Base-by-base conservation (phyloP, 192 early-diverging fungal genomes). In the Backusella luteola region DNA sequence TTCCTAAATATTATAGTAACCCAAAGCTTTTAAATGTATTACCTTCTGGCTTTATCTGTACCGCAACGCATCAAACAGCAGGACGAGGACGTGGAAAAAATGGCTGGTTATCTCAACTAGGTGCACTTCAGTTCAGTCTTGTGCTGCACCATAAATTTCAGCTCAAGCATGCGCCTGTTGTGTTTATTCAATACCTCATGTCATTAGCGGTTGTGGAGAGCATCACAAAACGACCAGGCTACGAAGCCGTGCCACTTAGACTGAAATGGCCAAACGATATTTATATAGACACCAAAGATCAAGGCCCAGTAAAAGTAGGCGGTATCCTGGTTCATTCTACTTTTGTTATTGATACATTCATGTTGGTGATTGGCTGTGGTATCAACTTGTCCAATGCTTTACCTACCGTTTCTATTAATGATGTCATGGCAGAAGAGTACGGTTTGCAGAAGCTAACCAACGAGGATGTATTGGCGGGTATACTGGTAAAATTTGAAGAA, bases 251-350 rank as follows among this genome's bases (percentile, higher is more conserved):
- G 17, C 94, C 95, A 0, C 79, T 99, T 71, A 87, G 88, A 49
- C 82, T 99, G 59, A 99, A 99, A 83, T 99, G 98, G 98, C 98
- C 98, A 46, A 99, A 99, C 77, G 98, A 99, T 78, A 88, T 99
- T 35, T 99, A 99, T 82, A 92, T 88, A 2, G 80, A 89, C 69
- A 38, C 46, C 5, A 49, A 49, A 76, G 63, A 79, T 19, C 81
- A 85, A 17, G 79, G 80, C 44, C 77, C 89, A 71, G 96, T 96
- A 85, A 91, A 83, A 67, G 78, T 99, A 59, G 96, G 97, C 68
- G 96, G 98, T 3, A 89, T 98, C 4, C 82, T 99, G 36, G 93
- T 97, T 38, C 94, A 92, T 77, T 95, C 93, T 3, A 91, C 90
- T 42, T 95, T 89, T 83, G 80, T 85, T 53, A 76, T 84, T 38